A percentile compares a stretch with the other conserved stretches of the same genome.
Conservation (phyloP, 2,329 filamentous ascomycete species). For the Pseudogymnoascus sp. region DNA sequence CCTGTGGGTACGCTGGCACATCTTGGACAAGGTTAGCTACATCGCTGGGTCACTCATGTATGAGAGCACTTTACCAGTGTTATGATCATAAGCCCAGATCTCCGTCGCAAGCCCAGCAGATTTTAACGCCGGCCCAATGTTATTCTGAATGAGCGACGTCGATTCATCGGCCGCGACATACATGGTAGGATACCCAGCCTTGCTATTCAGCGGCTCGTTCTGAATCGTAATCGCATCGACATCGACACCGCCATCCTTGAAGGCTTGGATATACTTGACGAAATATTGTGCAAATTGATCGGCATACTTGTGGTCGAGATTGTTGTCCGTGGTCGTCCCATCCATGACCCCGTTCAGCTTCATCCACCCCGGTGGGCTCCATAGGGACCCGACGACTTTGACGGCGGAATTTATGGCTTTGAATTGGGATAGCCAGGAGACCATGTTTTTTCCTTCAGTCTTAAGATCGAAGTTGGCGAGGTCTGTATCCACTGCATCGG, state of each 20-base stretch:
- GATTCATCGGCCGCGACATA: conserved; percentile 34
- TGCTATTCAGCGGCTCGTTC: conserved; percentile 38
- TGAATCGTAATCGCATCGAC: conserved; percentile 39
- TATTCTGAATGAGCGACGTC: conserved; percentile 31
- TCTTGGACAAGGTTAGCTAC: conserved; percentile 14
- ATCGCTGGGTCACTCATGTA: background rate
- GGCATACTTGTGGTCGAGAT: conserved; percentile 32
- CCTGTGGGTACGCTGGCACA: conserved; percentile 22
- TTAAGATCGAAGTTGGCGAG: conserved; percentile 32
- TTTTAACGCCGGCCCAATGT: conserved; percentile 33
- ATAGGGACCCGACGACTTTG: conserved; percentile 33
- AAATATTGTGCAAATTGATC: conserved; percentile 33
- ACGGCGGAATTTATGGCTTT: conserved; percentile 30
- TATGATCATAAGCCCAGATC: conserved; percentile 30
- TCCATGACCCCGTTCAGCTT: conserved; percentile 29
- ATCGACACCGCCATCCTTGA: conserved; percentile 28
- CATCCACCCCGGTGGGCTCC: conserved; percentile 38
- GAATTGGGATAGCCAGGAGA: conserved; percentile 32
- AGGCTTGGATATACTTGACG: conserved; percentile 37
- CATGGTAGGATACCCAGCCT: conserved; percentile 34
- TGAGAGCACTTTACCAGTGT: conserved; percentile 18
- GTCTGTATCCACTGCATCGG: conserved; percentile 30
- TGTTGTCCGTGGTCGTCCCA: conserved; percentile 33
- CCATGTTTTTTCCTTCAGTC: conserved; percentile 34
- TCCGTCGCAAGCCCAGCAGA: conserved; percentile 33